Evolutionary conservation across 75 land plant species (phyloP).

Genomic region (Pinus taeda): DNA sequence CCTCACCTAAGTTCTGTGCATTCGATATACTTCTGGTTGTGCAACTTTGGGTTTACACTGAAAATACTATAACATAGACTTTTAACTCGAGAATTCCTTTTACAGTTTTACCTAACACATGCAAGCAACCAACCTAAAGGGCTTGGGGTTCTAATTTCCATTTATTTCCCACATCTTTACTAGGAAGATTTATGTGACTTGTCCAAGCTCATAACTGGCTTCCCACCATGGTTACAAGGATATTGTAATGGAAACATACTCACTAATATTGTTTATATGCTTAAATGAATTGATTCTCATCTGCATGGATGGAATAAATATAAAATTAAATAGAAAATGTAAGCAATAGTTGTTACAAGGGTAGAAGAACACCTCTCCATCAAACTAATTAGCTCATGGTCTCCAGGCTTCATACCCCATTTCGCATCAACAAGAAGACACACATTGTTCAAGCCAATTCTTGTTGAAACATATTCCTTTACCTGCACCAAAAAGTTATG

Average conservation of each 20-base stretch:
- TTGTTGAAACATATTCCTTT: constrained; percentile 87
- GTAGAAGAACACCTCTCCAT: constrained; percentile 75
- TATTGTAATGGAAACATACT: neutral
- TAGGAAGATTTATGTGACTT: no score
- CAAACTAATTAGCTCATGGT: constrained; percentile 78
- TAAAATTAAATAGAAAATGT: neutral
- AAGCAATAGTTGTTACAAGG: neutral
- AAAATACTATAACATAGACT: no score
- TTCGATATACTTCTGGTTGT: no score
- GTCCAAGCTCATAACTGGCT: neutral
- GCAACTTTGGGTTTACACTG: no score
- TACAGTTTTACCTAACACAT: no score
- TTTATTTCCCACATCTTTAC: no score
- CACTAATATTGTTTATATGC: neutral
- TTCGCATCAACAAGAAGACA: constrained; percentile 90
- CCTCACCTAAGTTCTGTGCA: no score
- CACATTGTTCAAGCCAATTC: constrained; percentile 65
- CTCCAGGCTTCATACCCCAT: constrained; percentile 97
- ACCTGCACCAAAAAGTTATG: constrained; percentile 37
- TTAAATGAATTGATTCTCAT: neutral
- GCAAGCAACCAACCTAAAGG: no score
- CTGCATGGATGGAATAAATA: neutral
- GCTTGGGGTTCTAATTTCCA: no score
- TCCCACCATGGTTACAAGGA: neutral
- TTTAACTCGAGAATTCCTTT: no score